These are phyloP conservation scores for Trichoderma sp. DNA, from an alignment of 2,329 filamentous ascomycete genomes.

Conservation along the genomic window DNA sequence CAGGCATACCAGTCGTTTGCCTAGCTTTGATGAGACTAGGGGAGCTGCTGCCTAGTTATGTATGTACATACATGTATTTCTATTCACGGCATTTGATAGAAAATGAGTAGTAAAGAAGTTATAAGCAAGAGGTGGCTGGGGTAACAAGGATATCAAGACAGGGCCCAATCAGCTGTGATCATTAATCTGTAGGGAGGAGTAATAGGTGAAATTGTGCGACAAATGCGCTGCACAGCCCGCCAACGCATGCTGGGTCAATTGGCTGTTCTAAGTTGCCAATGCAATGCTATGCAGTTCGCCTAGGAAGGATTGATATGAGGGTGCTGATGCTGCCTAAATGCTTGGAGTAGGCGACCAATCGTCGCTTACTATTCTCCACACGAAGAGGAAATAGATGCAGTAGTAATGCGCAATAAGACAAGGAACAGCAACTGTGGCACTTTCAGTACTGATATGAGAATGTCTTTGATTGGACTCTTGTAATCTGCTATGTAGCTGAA, in stretches of 20 bases:
- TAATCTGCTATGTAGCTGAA: not conserved
- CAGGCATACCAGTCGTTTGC: not conserved
- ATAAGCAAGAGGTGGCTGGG: not conserved
- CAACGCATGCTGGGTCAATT: not conserved
- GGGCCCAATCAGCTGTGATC: not conserved
- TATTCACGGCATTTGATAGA: not conserved
- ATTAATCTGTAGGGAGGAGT: not conserved
- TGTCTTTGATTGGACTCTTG: not conserved
- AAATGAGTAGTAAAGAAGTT: not conserved
- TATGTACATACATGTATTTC: no score
- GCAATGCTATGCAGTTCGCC: not conserved
- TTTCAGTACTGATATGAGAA: not conserved
- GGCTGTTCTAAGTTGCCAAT: not conserved
- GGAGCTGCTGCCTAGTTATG: not conserved
- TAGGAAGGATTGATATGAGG: not conserved
- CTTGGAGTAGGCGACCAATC: not conserved
- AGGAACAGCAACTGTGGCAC: not conserved
- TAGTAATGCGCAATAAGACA: not conserved
- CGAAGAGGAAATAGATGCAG: not conserved
- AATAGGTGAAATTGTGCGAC: not conserved
- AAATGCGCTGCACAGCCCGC: not conserved
- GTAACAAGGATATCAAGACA: not conserved
- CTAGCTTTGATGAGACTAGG: not conserved
- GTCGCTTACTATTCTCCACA: not conserved
- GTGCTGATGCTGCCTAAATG: not conserved